Conservation (phyloP, 2,329 filamentous ascomycete species). For the Aspergillus pseudoglaucus region DNA sequence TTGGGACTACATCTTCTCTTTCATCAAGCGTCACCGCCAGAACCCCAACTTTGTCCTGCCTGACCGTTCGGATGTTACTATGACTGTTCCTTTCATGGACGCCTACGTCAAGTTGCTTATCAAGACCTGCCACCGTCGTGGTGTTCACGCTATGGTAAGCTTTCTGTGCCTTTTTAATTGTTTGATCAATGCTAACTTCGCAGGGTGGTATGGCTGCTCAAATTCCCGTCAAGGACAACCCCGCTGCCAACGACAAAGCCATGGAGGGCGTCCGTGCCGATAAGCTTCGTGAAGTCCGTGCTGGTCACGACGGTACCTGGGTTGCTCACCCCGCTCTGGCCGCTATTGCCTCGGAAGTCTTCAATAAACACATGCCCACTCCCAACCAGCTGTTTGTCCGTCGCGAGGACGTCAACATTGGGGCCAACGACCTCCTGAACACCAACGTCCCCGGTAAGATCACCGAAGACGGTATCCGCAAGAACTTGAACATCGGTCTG, state of each 20-base stretch:
- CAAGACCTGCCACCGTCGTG: constrained; percentile 93
- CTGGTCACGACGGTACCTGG: constrained; percentile 96
- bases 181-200: not conserved
- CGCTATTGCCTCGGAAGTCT: constrained; percentile 78
- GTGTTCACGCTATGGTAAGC: constrained; percentile 86
- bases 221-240: constrained; percentile 96
- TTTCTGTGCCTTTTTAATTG: not conserved
- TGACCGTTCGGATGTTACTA: constrained; percentile 84
- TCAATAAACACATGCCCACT: constrained; percentile 98
- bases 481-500: constrained; percentile 95
- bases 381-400: constrained; percentile 92
- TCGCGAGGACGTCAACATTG: constrained; percentile 80
- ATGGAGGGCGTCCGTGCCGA: constrained; percentile 91
- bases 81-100: constrained; percentile 98
- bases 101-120: constrained; percentile 95
- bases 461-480: constrained; percentile 90
- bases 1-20: constrained; percentile 99
- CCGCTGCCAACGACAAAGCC: constrained; percentile 81
- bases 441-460: constrained; percentile 93
- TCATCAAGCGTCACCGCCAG: constrained; percentile 98
- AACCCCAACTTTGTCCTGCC: constrained; percentile 90
- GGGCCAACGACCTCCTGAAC: constrained; percentile 86
- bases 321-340: constrained; percentile 94
- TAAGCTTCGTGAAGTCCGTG: constrained; percentile 91
- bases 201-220: constrained; percentile 90